Percentiles rank a stretch among this genome's conserved stretches.
These are phyloP conservation scores for Terana coerulea DNA, from an alignment of 768 basidiomycete species.

Conservation along the genomic window DNA sequence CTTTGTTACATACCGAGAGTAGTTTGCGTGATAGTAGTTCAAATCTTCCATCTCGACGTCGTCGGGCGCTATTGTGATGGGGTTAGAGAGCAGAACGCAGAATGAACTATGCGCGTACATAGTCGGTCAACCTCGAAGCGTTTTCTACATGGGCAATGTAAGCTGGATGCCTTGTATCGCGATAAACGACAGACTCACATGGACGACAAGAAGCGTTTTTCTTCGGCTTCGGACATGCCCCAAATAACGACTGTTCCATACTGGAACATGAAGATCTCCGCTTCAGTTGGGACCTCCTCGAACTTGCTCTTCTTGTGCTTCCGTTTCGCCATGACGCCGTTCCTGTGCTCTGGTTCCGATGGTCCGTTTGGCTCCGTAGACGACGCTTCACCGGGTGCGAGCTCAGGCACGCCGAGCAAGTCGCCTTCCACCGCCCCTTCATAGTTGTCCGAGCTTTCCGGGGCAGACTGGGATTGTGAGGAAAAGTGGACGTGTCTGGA, in stretches of 20 bases:
- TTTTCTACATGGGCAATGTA: conserved; percentile 49
- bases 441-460: conserved; percentile 17
- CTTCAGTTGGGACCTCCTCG: conserved; percentile 59
- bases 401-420: conserved; percentile 73
- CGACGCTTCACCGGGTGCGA: conserved; percentile 38
- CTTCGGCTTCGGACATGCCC: conserved; percentile 95
- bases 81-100: background rate
- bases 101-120: conserved; percentile 38
- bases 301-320: conserved; percentile 62
- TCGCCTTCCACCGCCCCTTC: conserved; percentile 48
- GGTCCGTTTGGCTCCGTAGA: background rate
- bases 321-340: conserved; percentile 28
- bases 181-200: conserved; percentile 54
- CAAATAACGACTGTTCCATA: conserved; percentile 96
- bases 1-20: conserved; percentile 66
- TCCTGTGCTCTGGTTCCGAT: no score
- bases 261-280: conserved; percentile 90
- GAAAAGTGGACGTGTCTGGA: conserved; percentile 16
- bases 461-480: conserved; percentile 2
- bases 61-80: conserved; percentile 65
- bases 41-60: conserved; percentile 95
- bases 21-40: conserved; percentile 96
- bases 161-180: conserved; percentile 11
- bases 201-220: conserved; percentile 85
- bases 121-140: conserved; percentile 92